Conservation (phyloP, 2,329 filamentous ascomycete genomes). For the Fusarium nygamai region DNA sequence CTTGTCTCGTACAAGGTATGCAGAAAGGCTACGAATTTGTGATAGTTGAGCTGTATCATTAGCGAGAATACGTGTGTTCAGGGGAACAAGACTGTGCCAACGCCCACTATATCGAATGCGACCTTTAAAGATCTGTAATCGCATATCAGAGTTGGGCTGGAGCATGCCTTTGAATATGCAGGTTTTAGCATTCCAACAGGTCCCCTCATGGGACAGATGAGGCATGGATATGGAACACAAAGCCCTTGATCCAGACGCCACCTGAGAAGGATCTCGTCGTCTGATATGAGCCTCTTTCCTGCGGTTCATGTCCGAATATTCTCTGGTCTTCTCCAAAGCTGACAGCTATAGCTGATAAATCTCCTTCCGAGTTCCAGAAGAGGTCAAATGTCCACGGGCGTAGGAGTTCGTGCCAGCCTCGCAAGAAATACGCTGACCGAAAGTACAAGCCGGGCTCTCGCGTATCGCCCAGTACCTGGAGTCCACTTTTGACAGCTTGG, state of each 20-base stretch:
- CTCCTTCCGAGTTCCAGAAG: not conserved
- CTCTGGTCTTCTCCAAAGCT: rapidly evolving
- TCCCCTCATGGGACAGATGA: no score
- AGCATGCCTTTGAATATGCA: no score
- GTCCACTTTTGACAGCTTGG: no score
- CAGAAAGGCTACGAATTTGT: not conserved
- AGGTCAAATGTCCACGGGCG: not conserved
- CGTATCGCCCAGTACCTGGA: not conserved
- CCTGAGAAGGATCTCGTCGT: rapidly evolving
- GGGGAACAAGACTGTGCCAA: not conserved
- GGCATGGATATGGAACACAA: not conserved
- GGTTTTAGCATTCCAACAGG: no score
- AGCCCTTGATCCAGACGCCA: not conserved
- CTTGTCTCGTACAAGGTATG: not conserved
- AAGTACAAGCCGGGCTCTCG: not conserved
- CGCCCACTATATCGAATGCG: no score
- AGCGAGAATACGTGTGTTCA: rapidly evolving
- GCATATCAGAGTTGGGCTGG: no score
- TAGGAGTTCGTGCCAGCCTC: rapidly evolving
- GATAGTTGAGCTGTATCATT: rapidly evolving
- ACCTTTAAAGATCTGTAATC: no score
- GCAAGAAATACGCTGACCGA: rapidly evolving
- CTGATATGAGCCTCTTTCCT: rapidly evolving
- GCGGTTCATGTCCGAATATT: not conserved
- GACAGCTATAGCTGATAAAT: rapidly evolving